Evolutionary conservation across 129 eudicot species (phyloP).

Genomic region (Flaveria trinervia): DNA sequence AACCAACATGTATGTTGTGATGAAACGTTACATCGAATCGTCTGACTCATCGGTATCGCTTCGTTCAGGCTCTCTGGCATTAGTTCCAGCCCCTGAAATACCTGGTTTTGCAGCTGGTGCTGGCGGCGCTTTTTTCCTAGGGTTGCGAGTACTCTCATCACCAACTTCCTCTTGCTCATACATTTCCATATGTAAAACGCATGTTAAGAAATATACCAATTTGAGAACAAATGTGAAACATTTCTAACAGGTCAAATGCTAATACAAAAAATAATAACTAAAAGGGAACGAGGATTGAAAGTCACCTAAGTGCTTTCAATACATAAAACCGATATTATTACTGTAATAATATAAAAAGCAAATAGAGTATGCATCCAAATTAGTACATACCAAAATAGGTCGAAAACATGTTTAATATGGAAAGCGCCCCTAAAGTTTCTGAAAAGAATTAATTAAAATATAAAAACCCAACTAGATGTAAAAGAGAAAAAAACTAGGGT

Average conservation of each 20-base stretch:
- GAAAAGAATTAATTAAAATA: too few relatives aligned
- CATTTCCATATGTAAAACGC: slow-evolving; percentile 51
- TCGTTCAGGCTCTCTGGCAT: slow-evolving; percentile 60
- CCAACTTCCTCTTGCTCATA: slow-evolving; percentile 60
- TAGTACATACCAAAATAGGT: too few relatives aligned
- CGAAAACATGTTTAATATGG: too few relatives aligned
- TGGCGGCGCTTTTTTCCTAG: slow-evolving; percentile 54
- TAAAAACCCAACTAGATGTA: too few relatives aligned
- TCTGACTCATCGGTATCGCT: slow-evolving; percentile 80
- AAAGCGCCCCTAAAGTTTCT: too few relatives aligned
- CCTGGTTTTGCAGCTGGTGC: slow-evolving; percentile 49
- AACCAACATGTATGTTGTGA: neutral
- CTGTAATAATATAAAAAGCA: too few relatives aligned
- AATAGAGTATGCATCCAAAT: too few relatives aligned
- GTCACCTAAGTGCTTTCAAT: neutral
- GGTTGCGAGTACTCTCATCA: slow-evolving; percentile 45
- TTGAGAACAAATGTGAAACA: neutral
- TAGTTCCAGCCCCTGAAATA: slow-evolving; percentile 53
- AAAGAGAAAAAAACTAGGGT: too few relatives aligned
- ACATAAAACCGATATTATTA: too few relatives aligned
- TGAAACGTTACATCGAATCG: slow-evolving; percentile 54
- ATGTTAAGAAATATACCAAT: slow-evolving; percentile 50
- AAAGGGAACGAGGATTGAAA: neutral
- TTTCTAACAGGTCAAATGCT: neutral
- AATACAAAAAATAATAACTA: neutral